Evolutionary conservation across 768 basidiomycete genomes (phyloP), one percentile per base, ranked within the genome.

Genomic region (Hygrophoropsis aurantiaca): DNA sequence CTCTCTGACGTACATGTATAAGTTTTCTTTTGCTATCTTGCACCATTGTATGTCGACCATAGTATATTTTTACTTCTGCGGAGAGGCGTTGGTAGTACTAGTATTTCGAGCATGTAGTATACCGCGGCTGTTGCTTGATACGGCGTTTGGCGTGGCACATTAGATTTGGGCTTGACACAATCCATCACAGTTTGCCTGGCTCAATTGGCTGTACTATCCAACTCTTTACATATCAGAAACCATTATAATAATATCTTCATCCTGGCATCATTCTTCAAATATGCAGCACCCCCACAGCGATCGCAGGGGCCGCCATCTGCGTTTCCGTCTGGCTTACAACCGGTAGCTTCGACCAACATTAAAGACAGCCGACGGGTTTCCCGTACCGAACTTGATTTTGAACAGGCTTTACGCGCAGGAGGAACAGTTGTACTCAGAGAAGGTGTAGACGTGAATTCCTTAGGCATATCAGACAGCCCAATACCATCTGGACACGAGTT

Each of bases 341-440:
- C 87, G 10, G 72, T 82, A 50, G 78, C 74, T 2, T 75, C 80
- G 10, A 71, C 71, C 42, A 80, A 84, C 67, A 60, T 62, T 16
- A 67, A 60, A 41, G 57, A 59, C 25, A 72, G 70, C 44, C 78
- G 81, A 46, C 79, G 87, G 24, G 63, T 76, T 37, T 90, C 90
- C 35, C 80, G 87, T 33, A 80, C 82, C 25, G 87, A 90, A 68
- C 72, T 85, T 60, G 87, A 90, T 62, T 93, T 93, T 56, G 90
- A 92, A 68, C 81, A 83, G 58, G 89, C 84, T 11, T 65, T 93
- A 54, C 75, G 72, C 49, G 72, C 72, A 10, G 81, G 81, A 34
- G 84, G 79, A 19, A 93, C 90, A 3, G 77, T 90, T 13, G 56
- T 78, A 46, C 71, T 92, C 40, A 79, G 74, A 51, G 87, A 92